Base-by-base conservation (phyloP, 495 filamentous ascomycete species). In the Monascus purpureus region DNA sequence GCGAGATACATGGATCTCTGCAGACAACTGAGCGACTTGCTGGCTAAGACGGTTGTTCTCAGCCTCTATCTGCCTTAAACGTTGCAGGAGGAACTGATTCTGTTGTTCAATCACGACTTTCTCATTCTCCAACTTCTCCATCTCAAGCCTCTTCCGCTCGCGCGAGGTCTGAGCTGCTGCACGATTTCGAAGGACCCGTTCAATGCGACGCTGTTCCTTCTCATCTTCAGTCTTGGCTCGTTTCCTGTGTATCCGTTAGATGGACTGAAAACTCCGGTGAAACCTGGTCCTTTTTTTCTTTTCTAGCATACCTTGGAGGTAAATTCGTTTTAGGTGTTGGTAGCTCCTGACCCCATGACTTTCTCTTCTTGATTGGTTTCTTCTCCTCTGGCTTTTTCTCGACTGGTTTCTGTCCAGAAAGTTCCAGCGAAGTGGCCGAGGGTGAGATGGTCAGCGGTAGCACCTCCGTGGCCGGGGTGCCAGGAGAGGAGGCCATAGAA, bases 151-250 rank as follows among this genome's bases (percentile, higher is more conserved):
- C 69, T 97, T 97, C 33, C 90, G 80, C 59, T 96, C 90, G 20
- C 90, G 71, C 9, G 88, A 95, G 32, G 87, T 93, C 64, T 96
- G 90, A 25, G 90, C 90, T 24, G 90, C 90, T 31, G 83, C 80
- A 39, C 90, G 84, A 57, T 97, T 97, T 23, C 90, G 77, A 41
- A 95, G 80, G 25, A 97, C 88, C 31, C 90, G 84, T 63, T 97
- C 90, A 42, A 96, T 88, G 32, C 90, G 82, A 28, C 90, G 80
- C 58, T 97, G 90, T 59, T 96, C 90, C 59, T 97, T 97, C 57
- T 97, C 90, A 51, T 93, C 90, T 35, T 93, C 86, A 17, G 90
- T 97, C 72, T 95, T 97, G 45, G 90, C 90, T 37, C 90, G 86
- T 72, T 97, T 97, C 36, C 83, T 88, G 30, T 22, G 25, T 25